Evolutionary conservation across 768 basidiomycete genomes (phyloP), one percentile per base, ranked within the genome.

Genomic region (Hydnum rufescens): DNA sequence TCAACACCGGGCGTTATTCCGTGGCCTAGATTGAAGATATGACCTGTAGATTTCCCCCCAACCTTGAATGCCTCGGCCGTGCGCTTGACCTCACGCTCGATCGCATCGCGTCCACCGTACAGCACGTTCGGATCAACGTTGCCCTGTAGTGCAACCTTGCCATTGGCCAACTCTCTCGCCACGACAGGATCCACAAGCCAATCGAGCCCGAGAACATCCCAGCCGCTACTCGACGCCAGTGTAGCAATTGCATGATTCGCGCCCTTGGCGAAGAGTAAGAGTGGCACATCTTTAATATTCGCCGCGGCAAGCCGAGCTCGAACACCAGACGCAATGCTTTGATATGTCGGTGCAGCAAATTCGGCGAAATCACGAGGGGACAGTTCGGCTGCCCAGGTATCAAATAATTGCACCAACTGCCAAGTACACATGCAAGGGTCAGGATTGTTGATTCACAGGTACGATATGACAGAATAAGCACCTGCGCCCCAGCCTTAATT

Each of bases 11-110:
- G 95, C 3, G 90, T 95, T 59, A 99, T 92, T 3, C 95, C 95
- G 63, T 97, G 95, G 0, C 95, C 95, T 22, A 99, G 68, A 66
- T 97, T 97, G 5, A 85, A 84, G 60, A 97, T 96, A 89, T 92
- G 97, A n/a, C 78, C 83, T 36, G 72, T 73, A 19, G 68, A 60
- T 50, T 64, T 63, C 49, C 69, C 72, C 4, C 69, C 70, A 5
- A 76, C 74, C 49, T 73, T 70, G 68, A 96, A 97, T n/a, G 72
- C 73, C 56, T 75, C 70, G 55, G 77, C 76, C 76, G 90, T 82
- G 58, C 81, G 71, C 68, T 87, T 78, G 34, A 95, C 88, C 58
- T 83, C 78, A 34, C 66, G 64, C 66, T 90, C 86, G 59, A 97
- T 96, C 8, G 88, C 87, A 4, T 80, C 80, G 55, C 68, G 72